A percentile compares a stretch with the other conserved stretches of the same genome.
phyloP scores from a whole-genome alignment of 768 basidiomycete species.

The Peribolospora kevripleyi region DNA sequence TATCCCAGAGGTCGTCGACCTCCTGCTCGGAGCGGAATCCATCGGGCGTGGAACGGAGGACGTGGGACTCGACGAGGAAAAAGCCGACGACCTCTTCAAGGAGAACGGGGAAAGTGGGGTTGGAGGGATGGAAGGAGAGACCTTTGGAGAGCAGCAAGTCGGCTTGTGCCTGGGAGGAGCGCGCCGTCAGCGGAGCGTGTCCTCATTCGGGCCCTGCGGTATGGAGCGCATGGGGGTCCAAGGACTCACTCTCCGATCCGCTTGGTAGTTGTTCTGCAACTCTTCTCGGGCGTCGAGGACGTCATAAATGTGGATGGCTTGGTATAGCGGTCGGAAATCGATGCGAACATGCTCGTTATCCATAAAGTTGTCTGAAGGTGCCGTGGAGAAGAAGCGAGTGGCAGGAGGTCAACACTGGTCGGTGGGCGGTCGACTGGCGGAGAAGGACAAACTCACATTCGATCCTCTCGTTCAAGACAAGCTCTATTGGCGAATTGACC shows the following conservation, averaged over 20 bases:
- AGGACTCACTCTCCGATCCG: conserved; percentile 62
- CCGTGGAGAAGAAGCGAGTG: not conserved
- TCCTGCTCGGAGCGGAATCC: conserved; percentile 71
- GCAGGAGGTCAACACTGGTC: not conserved
- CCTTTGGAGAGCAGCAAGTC: conserved; percentile 54
- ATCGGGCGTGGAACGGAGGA: conserved; percentile 53
- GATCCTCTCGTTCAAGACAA: conserved; percentile 74
- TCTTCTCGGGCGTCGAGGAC: conserved; percentile 75
- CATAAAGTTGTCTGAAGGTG: conserved; percentile 50
- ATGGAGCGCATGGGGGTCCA: not conserved
- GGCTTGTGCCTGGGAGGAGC: conserved; percentile 56
- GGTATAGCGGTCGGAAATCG: conserved; percentile 82
- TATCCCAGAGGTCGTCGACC: conserved; percentile 88
- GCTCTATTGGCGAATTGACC: conserved; percentile 33
- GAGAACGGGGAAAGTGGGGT: conserved; percentile 36
- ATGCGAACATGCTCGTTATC: conserved; percentile 68
- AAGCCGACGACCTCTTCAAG: conserved; percentile 90
- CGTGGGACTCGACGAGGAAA: conserved; percentile 86
- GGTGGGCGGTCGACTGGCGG: not conserved
- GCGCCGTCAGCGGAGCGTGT: not conserved
- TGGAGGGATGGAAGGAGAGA: conserved; percentile 16
- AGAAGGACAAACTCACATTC: conserved; percentile 43
- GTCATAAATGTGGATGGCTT: conserved; percentile 90
- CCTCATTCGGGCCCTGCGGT: too few relatives aligned
- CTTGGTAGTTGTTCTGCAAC: conserved; percentile 74